Evolutionary conservation across 192 early-diverging fungal genomes (phyloP).

Genomic region (Chytriomyces sp.): DNA sequence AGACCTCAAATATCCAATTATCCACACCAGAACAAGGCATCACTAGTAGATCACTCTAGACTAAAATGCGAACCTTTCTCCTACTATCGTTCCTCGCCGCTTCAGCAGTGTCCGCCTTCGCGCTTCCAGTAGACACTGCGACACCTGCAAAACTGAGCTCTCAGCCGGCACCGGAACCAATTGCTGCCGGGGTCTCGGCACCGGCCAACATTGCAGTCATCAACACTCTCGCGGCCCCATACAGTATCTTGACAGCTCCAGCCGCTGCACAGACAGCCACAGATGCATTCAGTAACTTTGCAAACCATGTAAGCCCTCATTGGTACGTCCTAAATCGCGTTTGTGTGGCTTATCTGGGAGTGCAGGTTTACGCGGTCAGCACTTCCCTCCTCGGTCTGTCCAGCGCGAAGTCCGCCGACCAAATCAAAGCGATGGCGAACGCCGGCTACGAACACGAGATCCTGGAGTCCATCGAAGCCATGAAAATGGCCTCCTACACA

Average conservation of each 20-base stretch:
- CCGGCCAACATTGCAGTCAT: too few species aligned
- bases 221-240: background rate
- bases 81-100: too few species aligned
- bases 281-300: slow-evolving; percentile 8
- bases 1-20: too few species aligned
- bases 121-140: background rate
- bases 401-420: background rate
- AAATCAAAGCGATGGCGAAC: background rate
- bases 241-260: background rate
- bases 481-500: background rate
- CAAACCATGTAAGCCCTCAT: too few species aligned
- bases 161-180: too few species aligned
- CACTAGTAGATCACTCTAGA: too few species aligned
- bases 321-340: too few species aligned
- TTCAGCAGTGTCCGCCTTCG: background rate
- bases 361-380: background rate
- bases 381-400: background rate
- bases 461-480: slow-evolving; percentile 9
- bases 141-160: too few species aligned
- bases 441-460: background rate
- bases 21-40: too few species aligned
- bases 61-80: too few species aligned
- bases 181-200: too few species aligned
- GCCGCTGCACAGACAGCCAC: background rate
- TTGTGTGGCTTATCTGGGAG: too few species aligned